phyloP scores from a whole-genome alignment of 2,329 filamentous ascomycete genomes.

The Paecilomyces sp. region DNA sequence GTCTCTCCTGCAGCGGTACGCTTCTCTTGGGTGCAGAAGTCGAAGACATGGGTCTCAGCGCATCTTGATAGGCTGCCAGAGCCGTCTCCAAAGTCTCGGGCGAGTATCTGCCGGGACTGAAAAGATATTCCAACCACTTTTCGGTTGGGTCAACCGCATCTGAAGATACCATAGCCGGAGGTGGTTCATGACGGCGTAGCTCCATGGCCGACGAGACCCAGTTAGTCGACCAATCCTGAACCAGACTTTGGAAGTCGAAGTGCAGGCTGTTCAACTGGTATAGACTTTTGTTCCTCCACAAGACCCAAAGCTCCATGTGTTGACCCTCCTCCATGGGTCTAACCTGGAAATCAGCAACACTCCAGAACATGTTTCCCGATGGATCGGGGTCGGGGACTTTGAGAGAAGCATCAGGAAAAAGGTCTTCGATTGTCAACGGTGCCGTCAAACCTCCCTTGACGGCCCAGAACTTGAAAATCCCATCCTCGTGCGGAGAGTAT shows the following conservation, averaged over 20 bases:
- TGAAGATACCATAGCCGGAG: constrained; percentile 53
- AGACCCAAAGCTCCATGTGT: constrained; percentile 60
- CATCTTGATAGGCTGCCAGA: constrained; percentile 71
- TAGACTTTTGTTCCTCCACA: constrained; percentile 79
- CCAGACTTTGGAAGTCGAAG: constrained; percentile 60
- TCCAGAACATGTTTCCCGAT: constrained; percentile 71
- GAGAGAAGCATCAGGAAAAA: constrained; percentile 58
- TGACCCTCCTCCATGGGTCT: constrained; percentile 48
- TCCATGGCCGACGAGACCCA: constrained; percentile 68
- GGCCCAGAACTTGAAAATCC: constrained; percentile 93
- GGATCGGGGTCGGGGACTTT: constrained; percentile 56
- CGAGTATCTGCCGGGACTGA: constrained; percentile 77
- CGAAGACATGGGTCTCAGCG: constrained; percentile 35
- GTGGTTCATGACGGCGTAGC: constrained; percentile 43
- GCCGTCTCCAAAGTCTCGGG: constrained; percentile 75
- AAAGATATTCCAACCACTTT: constrained; percentile 77
- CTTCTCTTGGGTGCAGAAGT: constrained; percentile 38
- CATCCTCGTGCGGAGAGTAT: constrained; percentile 78
- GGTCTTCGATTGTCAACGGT: constrained; percentile 58
- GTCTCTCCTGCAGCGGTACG: constrained; percentile 63
- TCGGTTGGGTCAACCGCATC: constrained; percentile 67
- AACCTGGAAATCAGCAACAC: constrained; percentile 66
- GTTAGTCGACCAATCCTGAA: constrained; percentile 54
- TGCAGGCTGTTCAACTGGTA: constrained; percentile 68
- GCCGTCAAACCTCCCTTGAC: constrained; percentile 56